Conservation (phyloP, 345 rosid species). For the Populus davidiana region DNA sequence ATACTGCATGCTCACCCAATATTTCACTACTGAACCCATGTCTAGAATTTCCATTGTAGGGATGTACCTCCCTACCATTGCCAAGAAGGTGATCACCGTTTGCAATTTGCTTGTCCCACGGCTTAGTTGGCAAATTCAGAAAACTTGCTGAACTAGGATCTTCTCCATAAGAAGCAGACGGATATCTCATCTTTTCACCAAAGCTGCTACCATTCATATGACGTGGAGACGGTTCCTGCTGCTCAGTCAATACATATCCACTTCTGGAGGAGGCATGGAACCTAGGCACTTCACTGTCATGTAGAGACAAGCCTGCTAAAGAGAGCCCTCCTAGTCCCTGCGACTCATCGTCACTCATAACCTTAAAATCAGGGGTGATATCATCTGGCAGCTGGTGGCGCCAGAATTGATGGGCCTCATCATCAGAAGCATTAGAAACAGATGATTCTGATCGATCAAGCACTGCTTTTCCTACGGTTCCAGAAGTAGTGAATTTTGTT, state of each 20-base stretch:
- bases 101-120: conserved; percentile 77
- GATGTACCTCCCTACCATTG: conserved; percentile 48
- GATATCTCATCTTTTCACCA: conserved; percentile 53
- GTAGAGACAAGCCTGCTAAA: conserved; percentile 69
- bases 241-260: conserved; percentile 50
- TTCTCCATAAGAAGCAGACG: conserved; percentile 58
- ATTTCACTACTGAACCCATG: conserved; percentile 54
- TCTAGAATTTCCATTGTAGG: conserved; percentile 50
- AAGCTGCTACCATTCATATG: conserved; percentile 53
- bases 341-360: conserved; percentile 69
- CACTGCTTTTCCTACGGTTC: conserved; percentile 57
- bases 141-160: conserved; percentile 47
- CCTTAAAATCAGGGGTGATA: conserved; percentile 89
- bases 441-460: conserved; percentile 73
- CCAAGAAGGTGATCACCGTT: conserved; percentile 56
- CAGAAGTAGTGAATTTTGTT: conserved; percentile 46
- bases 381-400: conserved; percentile 94
- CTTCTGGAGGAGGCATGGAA: conserved; percentile 50
- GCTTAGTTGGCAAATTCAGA: conserved; percentile 50
- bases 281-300: conserved; percentile 50
- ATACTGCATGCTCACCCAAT: conserved; percentile 44
- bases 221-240: conserved; percentile 47
- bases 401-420: conserved; percentile 90
- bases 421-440: conserved; percentile 77
- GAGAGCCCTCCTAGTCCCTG: conserved; percentile 62